Conservation (phyloP, 116 monocot genomes). For the Dioscorea cayenensis region DNA sequence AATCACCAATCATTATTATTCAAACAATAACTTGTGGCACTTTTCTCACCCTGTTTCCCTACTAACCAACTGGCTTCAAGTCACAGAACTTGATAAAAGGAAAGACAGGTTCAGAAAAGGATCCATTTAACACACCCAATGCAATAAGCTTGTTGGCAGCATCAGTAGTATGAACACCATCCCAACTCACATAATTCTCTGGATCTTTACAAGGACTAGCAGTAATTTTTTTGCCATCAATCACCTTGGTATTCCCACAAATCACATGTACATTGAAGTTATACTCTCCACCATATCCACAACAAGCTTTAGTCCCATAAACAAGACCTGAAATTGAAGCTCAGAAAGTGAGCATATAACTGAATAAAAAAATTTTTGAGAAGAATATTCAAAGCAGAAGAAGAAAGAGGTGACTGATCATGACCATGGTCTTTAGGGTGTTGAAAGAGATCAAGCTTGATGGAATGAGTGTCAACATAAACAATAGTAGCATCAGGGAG, state of each 20-base stretch:
- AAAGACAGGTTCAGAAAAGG: constrained; percentile 49
- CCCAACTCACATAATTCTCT: constrained; percentile 76
- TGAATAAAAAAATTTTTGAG: background rate
- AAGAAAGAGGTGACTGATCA: background rate
- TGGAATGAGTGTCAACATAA: constrained; percentile 54
- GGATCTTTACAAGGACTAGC: constrained; percentile 59
- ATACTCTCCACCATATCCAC: constrained; percentile 62
- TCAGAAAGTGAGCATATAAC: background rate
- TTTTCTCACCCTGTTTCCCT: too few species aligned
- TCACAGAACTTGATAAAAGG: constrained; percentile 44
- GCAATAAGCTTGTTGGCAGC: constrained; percentile 65
- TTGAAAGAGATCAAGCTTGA: constrained; percentile 56
- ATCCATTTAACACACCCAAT: constrained; percentile 35
- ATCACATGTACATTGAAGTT: constrained; percentile 44
- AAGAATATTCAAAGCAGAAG: background rate
- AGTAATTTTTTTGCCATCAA: constrained; percentile 33
- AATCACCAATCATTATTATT: too few species aligned
- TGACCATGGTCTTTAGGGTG: constrained; percentile 44
- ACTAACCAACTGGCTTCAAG: constrained; percentile 24
- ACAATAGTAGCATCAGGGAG: constrained; percentile 36
- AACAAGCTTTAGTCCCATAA: constrained; percentile 60
- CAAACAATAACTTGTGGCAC: too few species aligned
- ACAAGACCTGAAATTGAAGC: constrained; percentile 28
- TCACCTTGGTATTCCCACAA: constrained; percentile 62
- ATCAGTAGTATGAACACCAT: constrained; percentile 82